Conservation (phyloP, 768 basidiomycete genomes). For the Phlebiopsis flavidoalba region DNA sequence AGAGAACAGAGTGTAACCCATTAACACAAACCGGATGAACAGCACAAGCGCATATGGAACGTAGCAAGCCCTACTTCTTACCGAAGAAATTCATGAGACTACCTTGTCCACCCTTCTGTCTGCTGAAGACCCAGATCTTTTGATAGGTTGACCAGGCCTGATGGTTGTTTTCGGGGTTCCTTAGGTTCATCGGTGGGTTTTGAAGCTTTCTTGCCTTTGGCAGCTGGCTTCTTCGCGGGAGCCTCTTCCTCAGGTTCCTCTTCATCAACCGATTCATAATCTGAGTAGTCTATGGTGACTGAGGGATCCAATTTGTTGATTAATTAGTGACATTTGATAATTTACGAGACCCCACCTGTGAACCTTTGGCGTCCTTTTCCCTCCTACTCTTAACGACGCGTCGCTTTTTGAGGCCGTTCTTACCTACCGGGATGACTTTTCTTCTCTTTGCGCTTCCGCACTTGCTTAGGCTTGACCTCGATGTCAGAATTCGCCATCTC, state of each 20-base stretch:
- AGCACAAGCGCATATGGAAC: too few relatives aligned
- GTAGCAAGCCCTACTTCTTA: constrained; percentile 12
- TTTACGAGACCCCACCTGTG: constrained; percentile 43
- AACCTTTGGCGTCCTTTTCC: constrained; percentile 60
- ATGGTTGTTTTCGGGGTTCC: constrained; percentile 7
- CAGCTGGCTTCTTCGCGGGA: constrained; percentile 1
- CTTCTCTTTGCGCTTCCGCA: constrained; percentile 36
- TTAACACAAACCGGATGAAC: too few relatives aligned
- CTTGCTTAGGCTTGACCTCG: constrained; percentile 25
- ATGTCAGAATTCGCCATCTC: background rate
- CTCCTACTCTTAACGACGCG: constrained; percentile 55
- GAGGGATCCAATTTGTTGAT: background rate
- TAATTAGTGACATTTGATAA: background rate
- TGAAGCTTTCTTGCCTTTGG: constrained; percentile 15
- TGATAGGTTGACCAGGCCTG: constrained; percentile 6
- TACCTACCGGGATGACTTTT: constrained; percentile 67
- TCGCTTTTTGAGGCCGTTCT: constrained; percentile 74
- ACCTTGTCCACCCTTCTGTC: constrained; percentile 13
- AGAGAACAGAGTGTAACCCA: too few relatives aligned
- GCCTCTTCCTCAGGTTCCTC: constrained; percentile 34
- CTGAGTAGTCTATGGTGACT: constrained; percentile 78
- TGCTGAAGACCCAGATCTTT: constrained; percentile 10
- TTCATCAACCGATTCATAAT: constrained; percentile 73
- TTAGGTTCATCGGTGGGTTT: background rate
- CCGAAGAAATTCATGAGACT: constrained; percentile 22